Conservation (phyloP, 768 basidiomycete genomes). For the Tricholoma sp. region DNA sequence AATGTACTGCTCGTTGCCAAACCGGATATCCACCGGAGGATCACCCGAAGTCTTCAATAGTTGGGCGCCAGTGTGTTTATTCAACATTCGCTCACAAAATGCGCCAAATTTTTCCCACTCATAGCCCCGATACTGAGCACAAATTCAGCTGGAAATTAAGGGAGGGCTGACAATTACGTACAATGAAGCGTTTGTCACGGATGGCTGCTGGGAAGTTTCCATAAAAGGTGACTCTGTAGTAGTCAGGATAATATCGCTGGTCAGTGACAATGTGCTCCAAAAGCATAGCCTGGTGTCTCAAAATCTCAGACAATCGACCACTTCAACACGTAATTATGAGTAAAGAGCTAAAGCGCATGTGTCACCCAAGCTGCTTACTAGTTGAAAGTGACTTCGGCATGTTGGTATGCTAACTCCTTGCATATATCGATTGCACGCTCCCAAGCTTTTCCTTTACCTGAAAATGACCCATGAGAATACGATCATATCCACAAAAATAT, state of each 20-base stretch:
- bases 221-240: slow-evolving; percentile 91
- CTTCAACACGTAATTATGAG: slow-evolving; percentile 32
- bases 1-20: slow-evolving; percentile 77
- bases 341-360: background rate
- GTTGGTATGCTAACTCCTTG: slow-evolving; percentile 85
- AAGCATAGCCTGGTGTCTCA: slow-evolving; percentile 82
- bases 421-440: slow-evolving; percentile 92
- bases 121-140: slow-evolving; percentile 77
- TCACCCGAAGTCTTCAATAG: slow-evolving; percentile 69
- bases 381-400: slow-evolving; percentile 85
- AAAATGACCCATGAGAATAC: background rate
- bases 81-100: slow-evolving; percentile 88
- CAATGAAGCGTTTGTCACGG: slow-evolving; percentile 87
- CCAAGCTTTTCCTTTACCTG: slow-evolving; percentile 97
- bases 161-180: slow-evolving; percentile 33
- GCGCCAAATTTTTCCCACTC: slow-evolving; percentile 92
- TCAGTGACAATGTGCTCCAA: slow-evolving; percentile 82
- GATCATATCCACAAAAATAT: background rate
- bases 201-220: slow-evolving; percentile 87
- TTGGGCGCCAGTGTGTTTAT: slow-evolving; percentile 83
- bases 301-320: slow-evolving; percentile 76
- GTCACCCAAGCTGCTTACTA: slow-evolving; percentile 49
- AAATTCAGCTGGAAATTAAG: slow-evolving; percentile 5
- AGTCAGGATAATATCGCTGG: slow-evolving; percentile 85
- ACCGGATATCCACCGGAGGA: slow-evolving; percentile 75